These are phyloP conservation scores for Cladobotryum mycophilum DNA, from an alignment of 2,329 filamentous ascomycete genomes.

Conservation along the genomic window DNA sequence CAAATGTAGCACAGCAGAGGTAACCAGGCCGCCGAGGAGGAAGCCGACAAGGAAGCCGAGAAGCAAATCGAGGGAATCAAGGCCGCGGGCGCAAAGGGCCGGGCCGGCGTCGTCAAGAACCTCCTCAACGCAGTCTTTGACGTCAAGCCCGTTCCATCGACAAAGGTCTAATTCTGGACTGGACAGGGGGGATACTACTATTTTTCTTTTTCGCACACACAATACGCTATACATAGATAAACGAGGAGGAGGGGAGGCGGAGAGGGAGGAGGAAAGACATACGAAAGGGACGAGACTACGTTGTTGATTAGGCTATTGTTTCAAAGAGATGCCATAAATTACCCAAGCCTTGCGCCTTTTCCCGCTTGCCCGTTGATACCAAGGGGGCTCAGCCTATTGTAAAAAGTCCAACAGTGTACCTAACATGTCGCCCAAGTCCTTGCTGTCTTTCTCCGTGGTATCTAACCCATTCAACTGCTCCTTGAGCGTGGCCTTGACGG, in stretches of 20 bases:
- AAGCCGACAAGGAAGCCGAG: conserved; percentile 77
- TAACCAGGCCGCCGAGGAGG: conserved; percentile 69
- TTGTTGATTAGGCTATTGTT: neutral
- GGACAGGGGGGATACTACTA: neutral
- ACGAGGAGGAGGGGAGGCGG: no score
- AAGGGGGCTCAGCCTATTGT: conserved; percentile 18
- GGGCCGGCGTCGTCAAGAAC: conserved; percentile 73
- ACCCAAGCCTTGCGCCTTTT: neutral
- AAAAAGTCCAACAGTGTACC: conserved; percentile 46
- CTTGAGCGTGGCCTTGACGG: conserved; percentile 61
- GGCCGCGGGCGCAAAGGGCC: conserved; percentile 70
- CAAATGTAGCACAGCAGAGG: conserved; percentile 75
- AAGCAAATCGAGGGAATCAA: conserved; percentile 77
- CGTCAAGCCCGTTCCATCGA: conserved; percentile 61
- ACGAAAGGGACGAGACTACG: no score
- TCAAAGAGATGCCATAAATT: neutral
- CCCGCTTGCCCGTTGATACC: neutral
- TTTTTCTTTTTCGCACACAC: neutral
- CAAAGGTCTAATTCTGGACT: conserved; percentile 18
- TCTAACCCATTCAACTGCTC: conserved; percentile 50
- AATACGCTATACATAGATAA: conserved; percentile 3
- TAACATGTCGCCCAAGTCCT: conserved; percentile 52
- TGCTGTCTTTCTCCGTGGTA: conserved; percentile 51
- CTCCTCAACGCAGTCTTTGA: conserved; percentile 80
- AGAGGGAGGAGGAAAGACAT: no score